phyloP scores from a whole-genome alignment of 2,329 filamentous ascomycete genomes.

The Stagonosporopsis cucurbitacearum region DNA sequence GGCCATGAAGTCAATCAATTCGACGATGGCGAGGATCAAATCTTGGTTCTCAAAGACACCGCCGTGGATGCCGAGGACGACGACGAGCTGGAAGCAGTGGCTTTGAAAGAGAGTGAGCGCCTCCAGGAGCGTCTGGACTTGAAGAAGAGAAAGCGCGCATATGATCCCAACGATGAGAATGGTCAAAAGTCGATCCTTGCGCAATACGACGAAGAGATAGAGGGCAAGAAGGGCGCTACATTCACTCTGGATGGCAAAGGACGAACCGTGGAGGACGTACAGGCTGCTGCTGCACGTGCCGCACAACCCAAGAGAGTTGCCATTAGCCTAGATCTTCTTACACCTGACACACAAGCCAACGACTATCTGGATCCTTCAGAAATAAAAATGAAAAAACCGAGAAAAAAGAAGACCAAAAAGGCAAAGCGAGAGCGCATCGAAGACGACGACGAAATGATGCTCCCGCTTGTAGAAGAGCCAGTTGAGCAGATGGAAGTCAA shows the following conservation, averaged over 20 bases:
- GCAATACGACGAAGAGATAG: constrained; percentile 95
- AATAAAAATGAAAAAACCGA: constrained; percentile 80
- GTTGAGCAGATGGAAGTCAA: constrained; percentile 76
- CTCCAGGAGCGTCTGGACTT: constrained; percentile 77
- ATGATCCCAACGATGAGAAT: constrained; percentile 79
- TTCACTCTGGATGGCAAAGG: constrained; percentile 87
- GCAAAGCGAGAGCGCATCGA: constrained; percentile 48
- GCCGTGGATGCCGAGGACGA: constrained; percentile 83
- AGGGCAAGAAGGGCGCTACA: constrained; percentile 83
- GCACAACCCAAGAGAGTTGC: constrained; percentile 68
- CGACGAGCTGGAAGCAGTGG: constrained; percentile 84
- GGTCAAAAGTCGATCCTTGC: constrained; percentile 74
- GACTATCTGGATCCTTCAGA: constrained; percentile 89
- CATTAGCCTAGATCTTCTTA: constrained; percentile 76
- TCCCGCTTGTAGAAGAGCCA: constrained; percentile 43
- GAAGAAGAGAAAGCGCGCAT: constrained; percentile 88
- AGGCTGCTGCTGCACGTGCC: constrained; percentile 62
- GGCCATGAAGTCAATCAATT: constrained; percentile 85
- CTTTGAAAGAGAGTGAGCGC: constrained; percentile 74
- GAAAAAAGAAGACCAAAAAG: constrained; percentile 44
- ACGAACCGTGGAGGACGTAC: constrained; percentile 66
- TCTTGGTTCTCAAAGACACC: constrained; percentile 92
- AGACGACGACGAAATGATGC: constrained; percentile 66
- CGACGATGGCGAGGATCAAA: constrained; percentile 80
- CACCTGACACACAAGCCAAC: constrained; percentile 72